Conservation (phyloP, 495 filamentous ascomycete species). For the Darksidea phi region DNA sequence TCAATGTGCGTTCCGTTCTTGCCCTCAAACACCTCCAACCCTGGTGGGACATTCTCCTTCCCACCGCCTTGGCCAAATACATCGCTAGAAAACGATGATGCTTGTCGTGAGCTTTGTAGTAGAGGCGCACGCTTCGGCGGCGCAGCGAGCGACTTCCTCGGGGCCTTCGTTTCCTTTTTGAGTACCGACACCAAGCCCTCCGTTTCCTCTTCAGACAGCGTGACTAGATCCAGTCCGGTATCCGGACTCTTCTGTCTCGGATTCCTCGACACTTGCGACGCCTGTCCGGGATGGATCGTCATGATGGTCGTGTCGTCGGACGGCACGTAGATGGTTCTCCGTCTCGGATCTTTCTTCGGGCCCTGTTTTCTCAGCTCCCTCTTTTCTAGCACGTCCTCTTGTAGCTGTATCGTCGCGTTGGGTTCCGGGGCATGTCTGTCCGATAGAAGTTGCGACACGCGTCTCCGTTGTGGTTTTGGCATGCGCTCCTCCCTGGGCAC, state of each 20-base stretch:
- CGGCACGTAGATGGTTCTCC: constrained; percentile 47
- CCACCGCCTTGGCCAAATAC: constrained; percentile 41
- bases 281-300: constrained; percentile 46
- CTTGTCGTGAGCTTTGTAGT: constrained; percentile 31
- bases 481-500: constrained; percentile 13
- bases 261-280: constrained; percentile 14
- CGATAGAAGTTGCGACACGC: constrained; percentile 30
- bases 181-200: constrained; percentile 29
- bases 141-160: constrained; percentile 42
- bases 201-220: constrained; percentile 37
- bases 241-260: constrained; percentile 29
- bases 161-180: constrained; percentile 29
- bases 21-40: constrained; percentile 9
- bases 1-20: constrained; percentile 11
- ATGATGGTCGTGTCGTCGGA: constrained; percentile 47
- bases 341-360: constrained; percentile 42
- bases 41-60: constrained; percentile 48
- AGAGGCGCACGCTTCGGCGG: constrained; percentile 44
- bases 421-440: constrained; percentile 12
- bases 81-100: constrained; percentile 26
- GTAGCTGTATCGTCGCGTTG: constrained; percentile 23
- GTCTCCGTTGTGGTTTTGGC: constrained; percentile 23
- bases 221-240: constrained; percentile 36
- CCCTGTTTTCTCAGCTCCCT: constrained; percentile 25
- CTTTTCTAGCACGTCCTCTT: constrained; percentile 24